These are phyloP conservation scores for Drechmeria coniospora DNA, from an alignment of 2,329 filamentous ascomycete genomes.

Conservation along the genomic window DNA sequence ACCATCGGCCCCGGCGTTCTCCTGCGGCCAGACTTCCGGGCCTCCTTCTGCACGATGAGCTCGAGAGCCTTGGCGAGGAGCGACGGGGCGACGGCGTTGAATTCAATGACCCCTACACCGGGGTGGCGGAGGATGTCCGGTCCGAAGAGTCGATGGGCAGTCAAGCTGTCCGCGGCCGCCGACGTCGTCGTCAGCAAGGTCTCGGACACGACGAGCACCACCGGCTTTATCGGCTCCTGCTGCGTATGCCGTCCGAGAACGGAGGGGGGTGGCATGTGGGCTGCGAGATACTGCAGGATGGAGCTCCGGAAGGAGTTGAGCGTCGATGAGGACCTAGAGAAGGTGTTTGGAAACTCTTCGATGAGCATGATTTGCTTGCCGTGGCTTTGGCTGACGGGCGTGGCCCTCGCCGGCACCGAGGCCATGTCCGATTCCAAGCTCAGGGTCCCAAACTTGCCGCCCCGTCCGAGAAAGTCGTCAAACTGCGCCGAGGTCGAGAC, in stretches of 20 bases:
- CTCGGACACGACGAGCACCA: slow-evolving; percentile 86
- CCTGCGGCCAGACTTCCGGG: slow-evolving; percentile 57
- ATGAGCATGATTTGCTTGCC: slow-evolving; percentile 49
- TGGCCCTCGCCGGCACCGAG: slow-evolving; percentile 11
- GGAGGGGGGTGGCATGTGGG: slow-evolving; percentile 43
- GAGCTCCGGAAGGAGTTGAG: slow-evolving; percentile 59
- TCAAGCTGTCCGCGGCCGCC: slow-evolving; percentile 78
- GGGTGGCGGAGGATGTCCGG: slow-evolving; percentile 74
- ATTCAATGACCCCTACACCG: slow-evolving; percentile 67
- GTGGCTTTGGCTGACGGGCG: slow-evolving; percentile 6
- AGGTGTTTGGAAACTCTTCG: slow-evolving; percentile 70
- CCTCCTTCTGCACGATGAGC: slow-evolving; percentile 70
- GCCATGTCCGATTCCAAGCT: slow-evolving; percentile 23
- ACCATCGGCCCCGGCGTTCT: slow-evolving; percentile 66
- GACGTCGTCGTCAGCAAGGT: slow-evolving; percentile 75
- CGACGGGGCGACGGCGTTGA: slow-evolving; percentile 82
- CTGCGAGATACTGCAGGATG: slow-evolving; percentile 59
- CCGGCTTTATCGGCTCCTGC: slow-evolving; percentile 43
- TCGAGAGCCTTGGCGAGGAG: slow-evolving; percentile 75
- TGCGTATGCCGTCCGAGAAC: slow-evolving; percentile 26
- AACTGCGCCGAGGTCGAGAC: slow-evolving; percentile 67
- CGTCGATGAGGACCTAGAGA: slow-evolving; percentile 47
- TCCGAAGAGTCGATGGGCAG: slow-evolving; percentile 76
- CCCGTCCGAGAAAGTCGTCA: slow-evolving; percentile 76
- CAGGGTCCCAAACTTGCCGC: slow-evolving; percentile 65